A percentile compares a stretch with the other conserved stretches of the same genome.
phyloP scores from a whole-genome alignment of 192 early-diverging fungal genomes.

The Irineochytrium annulatum region DNA sequence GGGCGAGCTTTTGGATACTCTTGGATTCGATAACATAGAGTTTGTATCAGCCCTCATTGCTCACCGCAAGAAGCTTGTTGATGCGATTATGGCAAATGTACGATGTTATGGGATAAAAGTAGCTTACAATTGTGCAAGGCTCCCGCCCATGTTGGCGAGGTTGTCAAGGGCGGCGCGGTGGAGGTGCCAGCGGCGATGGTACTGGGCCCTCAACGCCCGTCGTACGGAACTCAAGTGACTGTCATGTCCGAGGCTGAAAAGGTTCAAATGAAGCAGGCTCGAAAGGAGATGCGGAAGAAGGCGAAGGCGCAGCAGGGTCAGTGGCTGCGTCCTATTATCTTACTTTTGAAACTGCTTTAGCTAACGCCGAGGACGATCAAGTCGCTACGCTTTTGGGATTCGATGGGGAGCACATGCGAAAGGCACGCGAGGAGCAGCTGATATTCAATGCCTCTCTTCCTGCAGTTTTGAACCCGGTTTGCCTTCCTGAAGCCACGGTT shows the following conservation, averaged over 20 bases:
- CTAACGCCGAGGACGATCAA: too few relatives aligned
- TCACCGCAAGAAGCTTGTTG: slow-evolving; percentile 56
- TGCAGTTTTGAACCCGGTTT: slow-evolving; percentile 35
- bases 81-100: slow-evolving; percentile 52
- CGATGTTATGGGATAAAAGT: background rate
- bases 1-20: slow-evolving; percentile 60
- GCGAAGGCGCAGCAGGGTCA: slow-evolving; percentile 11
- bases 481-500: background rate
- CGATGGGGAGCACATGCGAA: slow-evolving; percentile 53
- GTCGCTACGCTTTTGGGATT: slow-evolving; percentile 65
- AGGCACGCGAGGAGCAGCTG: slow-evolving; percentile 62
- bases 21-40: slow-evolving; percentile 71
- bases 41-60: slow-evolving; percentile 59
- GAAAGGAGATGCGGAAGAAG: slow-evolving; percentile 65
- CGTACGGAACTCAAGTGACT: slow-evolving; percentile 61
- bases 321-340: too few relatives aligned
- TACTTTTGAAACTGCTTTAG: too few relatives aligned
- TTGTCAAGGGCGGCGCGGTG: slow-evolving; percentile 9
- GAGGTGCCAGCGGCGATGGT: slow-evolving; percentile 24
- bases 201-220: slow-evolving; percentile 25
- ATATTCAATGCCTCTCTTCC: slow-evolving; percentile 34
- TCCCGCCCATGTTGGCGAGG: too few relatives aligned
- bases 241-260: slow-evolving; percentile 62
- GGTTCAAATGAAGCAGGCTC: slow-evolving; percentile 49
- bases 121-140: too few relatives aligned